Evolutionary conservation across 2,329 filamentous ascomycete species (phyloP), one percentile per base, ranked within the genome.

Genomic region (Fusarium coffeatum): DNA sequence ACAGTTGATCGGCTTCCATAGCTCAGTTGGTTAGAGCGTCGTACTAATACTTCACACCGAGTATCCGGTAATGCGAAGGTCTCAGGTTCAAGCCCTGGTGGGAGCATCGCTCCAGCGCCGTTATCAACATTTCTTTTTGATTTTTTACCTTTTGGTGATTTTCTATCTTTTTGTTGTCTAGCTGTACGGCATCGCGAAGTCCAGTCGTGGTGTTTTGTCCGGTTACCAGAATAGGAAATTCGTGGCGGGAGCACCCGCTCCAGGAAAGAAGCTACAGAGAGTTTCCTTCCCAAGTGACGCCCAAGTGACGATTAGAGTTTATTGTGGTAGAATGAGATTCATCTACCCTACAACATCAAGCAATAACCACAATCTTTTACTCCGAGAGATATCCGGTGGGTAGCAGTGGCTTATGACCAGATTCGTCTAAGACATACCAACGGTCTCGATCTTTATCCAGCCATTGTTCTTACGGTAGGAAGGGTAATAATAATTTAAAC

Each of bases 1-100:
- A n/a, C n/a, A n/a, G n/a, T n/a, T n/a, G n/a, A n/a, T n/a, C n/a
- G n/a, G n/a, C 72, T 74, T 74, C 72, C 72, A 70, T 74, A 74
- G 72, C 72, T 74, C 72, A 74, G 72, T 74, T 74, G 72, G 72
- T 74, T 74, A 74, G 72, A 74, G 72, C 72, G 69, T 74, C 72
- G 72, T 74, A 74, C 72, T 74, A 72, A 74, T 74, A 74, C 69
- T 73, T 68, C 64, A 69, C 22, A 55, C 65, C 50, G 65, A 68
- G 69, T 63, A 62, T 56, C 59, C 59, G 62, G 72, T 74, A 51
- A 74, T 74, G 72, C 69, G 72, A 64, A 72, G 72, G 72, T 73
- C 72, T 72, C 72, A 74, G 72, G 72, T 73, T 74, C 72, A 74
- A 74, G 72, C 72, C 72, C 72, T 74, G 69, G 69, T 69, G 72